phyloP scores from a whole-genome alignment of 768 basidiomycete species.

The Hemileccinum impolitum region DNA sequence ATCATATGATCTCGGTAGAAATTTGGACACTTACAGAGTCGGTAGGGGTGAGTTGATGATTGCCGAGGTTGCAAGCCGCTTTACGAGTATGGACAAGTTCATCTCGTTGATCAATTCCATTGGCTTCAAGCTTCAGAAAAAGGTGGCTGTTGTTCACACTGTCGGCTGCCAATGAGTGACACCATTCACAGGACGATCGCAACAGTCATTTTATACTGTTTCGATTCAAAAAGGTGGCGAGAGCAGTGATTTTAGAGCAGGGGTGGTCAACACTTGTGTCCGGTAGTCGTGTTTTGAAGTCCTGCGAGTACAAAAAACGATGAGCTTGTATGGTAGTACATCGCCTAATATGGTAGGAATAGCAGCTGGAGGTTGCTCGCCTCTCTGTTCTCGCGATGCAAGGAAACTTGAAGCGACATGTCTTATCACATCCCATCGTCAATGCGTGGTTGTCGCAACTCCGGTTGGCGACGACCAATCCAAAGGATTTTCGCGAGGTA shows the following conservation, averaged over 20 bases:
- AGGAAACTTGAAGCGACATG: conserved; percentile 43
- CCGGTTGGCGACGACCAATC: conserved; percentile 52
- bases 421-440: conserved; percentile 68
- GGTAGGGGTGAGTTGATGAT: conserved; percentile 77
- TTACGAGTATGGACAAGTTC: conserved; percentile 67
- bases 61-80: conserved; percentile 87
- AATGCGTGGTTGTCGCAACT: conserved; percentile 72
- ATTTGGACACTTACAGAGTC: conserved; percentile 7
- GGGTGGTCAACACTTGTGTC: conserved; percentile 58
- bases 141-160: conserved; percentile 41
- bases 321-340: conserved; percentile 35
- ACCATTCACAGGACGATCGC: conserved; percentile 55
- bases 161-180: conserved; percentile 1
- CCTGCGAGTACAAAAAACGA: conserved; percentile 91
- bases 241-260: conserved; percentile 45
- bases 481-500: conserved; percentile 82
- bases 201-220: conserved; percentile 87
- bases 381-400: conserved; percentile 23
- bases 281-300: conserved; percentile 62
- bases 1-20: conserved; percentile 1
- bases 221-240: conserved; percentile 65
- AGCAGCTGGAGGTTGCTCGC: too few relatives aligned
- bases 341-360: not conserved
- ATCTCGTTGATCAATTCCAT: conserved; percentile 55
- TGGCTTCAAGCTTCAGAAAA: conserved; percentile 70